Base-by-base conservation (phyloP, 164 flowering plant species). In the Houttuynia cordata region DNA sequence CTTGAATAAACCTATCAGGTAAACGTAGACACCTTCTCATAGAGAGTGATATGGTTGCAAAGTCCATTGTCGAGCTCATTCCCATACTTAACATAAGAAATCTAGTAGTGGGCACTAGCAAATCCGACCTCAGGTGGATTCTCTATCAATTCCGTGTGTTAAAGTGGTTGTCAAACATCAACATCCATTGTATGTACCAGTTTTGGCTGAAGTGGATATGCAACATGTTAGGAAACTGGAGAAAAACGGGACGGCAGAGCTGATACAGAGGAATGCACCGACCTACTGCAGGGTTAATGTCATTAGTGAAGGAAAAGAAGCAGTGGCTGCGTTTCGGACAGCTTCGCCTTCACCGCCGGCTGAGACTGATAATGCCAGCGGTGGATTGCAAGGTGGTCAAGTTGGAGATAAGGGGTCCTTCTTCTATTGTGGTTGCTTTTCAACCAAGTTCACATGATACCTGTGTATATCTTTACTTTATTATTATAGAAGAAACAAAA, bases 1-100 rank as follows among this genome's bases (percentile, higher is more conserved):
- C 24, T 54, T 40, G 23, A 34, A 4, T 53, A 39, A n/a, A 24
- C 55, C 57, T 55, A 15, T 57, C 78, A 86, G 89, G 88, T 81
- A 37, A 77, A 76, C 53, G 88, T 70, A 23, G 97, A 89, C 8
- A 85, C 94, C 23, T 86, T 25, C 79, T 89, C 8, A 76, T 89
- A 0, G 96, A 89, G 68, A 83, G 94, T 61, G 81, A 86, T 37
- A 22, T 40, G 57, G 76, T 68, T 23, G 80, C 77, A 23, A 83
- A 79, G 63, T 88, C 94, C 8, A 70, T 87, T 7, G 62, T 75
- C 2, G 87, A 89, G 59, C 89, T 85, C 69, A 78, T 89, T 60
- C 86, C 83, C n/a, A 61, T 87, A 62, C 84, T 86, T 64, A 74
- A 87, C 70, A 79, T 89, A 54, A 75, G 62, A 47, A 82, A 75